Percentiles rank a stretch among this genome's conserved stretches.
phyloP scores from a whole-genome alignment of 2,329 filamentous ascomycete species.

The Pseudohalonectria lignicola region DNA sequence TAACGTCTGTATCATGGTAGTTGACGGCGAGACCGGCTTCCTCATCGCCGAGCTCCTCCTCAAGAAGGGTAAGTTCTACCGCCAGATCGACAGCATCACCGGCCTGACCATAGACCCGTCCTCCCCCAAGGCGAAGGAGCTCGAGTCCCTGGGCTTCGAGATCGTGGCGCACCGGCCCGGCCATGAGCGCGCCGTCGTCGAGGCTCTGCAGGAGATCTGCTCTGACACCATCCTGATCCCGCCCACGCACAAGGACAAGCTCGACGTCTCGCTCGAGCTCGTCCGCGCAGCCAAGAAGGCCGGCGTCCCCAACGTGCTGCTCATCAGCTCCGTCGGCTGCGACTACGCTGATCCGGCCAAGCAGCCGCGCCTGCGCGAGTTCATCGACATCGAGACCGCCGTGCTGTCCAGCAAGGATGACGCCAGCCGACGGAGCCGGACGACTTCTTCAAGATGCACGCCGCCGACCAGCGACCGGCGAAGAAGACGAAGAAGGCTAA shows the following conservation, averaged over 20 bases:
- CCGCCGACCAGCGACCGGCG: conserved; percentile 23
- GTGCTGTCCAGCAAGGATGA: conserved; percentile 33
- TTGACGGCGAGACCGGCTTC: conserved; percentile 39
- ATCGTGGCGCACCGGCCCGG: conserved; percentile 30
- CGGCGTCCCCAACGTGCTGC: conserved; percentile 29
- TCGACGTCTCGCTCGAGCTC: conserved; percentile 31
- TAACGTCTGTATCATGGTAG: conserved; percentile 35
- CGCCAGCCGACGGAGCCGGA: conserved; percentile 30
- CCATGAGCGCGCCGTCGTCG: conserved; percentile 21
- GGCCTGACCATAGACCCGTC: conserved; percentile 28
- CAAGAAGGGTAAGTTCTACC: conserved; percentile 27
- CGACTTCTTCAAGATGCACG: conserved; percentile 37
- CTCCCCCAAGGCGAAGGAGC: conserved; percentile 24
- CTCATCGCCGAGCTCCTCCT: conserved; percentile 37
- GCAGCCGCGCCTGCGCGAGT: conserved; percentile 37
- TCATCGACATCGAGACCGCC: conserved; percentile 34
- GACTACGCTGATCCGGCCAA: conserved; percentile 35
- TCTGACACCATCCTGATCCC: conserved; percentile 37
- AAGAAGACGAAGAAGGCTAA: too few relatives aligned
- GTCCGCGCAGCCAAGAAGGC: conserved; percentile 31
- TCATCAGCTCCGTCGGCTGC: conserved; percentile 35
- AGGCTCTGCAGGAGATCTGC: conserved; percentile 31
- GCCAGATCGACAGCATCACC: conserved; percentile 26
- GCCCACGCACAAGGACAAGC: conserved; percentile 32
- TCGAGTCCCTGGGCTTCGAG: conserved; percentile 26